Conservation (phyloP, 2,329 filamentous ascomycete species). For the Fusarium stilboides region DNA sequence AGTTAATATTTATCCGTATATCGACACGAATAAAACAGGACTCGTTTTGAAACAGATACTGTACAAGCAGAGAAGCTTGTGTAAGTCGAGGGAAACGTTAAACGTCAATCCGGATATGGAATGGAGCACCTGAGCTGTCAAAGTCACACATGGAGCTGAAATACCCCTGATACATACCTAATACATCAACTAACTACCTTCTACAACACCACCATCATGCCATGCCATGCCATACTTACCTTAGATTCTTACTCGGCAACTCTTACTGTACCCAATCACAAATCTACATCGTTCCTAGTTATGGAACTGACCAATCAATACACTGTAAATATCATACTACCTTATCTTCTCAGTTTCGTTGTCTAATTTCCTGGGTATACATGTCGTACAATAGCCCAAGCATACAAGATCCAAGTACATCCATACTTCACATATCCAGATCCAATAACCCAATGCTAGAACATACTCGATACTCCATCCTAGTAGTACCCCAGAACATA, state of each 20-base stretch:
- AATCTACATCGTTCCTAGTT: too few relatives aligned
- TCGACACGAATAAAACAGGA: neutral
- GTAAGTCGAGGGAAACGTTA: constrained; percentile 1
- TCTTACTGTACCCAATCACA: too few relatives aligned
- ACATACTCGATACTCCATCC: constrained; percentile 37
- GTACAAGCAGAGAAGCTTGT: neutral
- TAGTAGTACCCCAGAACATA: constrained; percentile 5
- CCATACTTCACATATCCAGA: constrained; percentile 7
- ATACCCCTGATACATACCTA: neutral
- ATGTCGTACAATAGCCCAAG: constrained; percentile 21
- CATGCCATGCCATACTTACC: too few relatives aligned
- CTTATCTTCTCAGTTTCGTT: constrained; percentile 1
- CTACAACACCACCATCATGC: too few relatives aligned
- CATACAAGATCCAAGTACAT: constrained; percentile 21
- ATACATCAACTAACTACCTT: neutral
- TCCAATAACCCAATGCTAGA: constrained; percentile 21
- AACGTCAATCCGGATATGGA: neutral
- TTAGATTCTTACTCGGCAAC: too few relatives aligned
- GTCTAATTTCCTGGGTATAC: constrained; percentile 35
- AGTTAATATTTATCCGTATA: neutral
- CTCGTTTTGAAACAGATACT: neutral
- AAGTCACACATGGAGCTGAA: neutral
- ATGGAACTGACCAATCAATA: neutral
- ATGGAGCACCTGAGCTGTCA: neutral
- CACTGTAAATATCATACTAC: constrained; percentile 22